These are phyloP conservation scores for Hippophae rhamnoides DNA, from an alignment of 306 rosid genomes.

Conservation along the genomic window DNA sequence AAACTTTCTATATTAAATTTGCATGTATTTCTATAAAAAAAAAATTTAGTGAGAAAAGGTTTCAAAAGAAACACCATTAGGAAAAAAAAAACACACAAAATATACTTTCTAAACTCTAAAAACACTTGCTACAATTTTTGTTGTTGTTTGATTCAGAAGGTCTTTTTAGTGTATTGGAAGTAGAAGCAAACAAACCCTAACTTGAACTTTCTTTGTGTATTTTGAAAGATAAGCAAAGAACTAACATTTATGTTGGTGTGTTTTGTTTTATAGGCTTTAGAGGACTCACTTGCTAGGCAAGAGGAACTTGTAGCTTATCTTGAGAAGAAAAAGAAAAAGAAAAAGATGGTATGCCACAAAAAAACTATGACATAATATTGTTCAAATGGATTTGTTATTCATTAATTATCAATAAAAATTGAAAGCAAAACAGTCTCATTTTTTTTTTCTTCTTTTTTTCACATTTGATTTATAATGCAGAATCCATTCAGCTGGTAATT, in stretches of 20 bases:
- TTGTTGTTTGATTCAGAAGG: not conserved
- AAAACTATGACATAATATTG: not conserved
- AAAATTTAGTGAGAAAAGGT: too few species aligned
- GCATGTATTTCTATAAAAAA: too few species aligned
- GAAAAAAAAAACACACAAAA: too few species aligned
- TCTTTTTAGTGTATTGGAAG: too few species aligned
- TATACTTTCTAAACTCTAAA: too few species aligned
- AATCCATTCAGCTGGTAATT: slow-evolving; percentile 35
- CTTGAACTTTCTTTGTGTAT: too few species aligned
- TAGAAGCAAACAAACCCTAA: too few species aligned
- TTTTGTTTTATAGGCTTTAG: slow-evolving; percentile 45
- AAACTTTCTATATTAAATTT: too few species aligned
- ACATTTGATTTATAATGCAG: slow-evolving; percentile 31
- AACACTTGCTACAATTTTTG: too few species aligned
- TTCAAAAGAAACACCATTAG: too few species aligned
- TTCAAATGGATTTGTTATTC: not conserved
- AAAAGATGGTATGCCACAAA: slow-evolving; percentile 36
- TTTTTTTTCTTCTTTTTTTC: not conserved
- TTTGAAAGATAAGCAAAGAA: too few species aligned
- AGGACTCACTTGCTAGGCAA: slow-evolving; percentile 51
- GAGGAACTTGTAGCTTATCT: slow-evolving; percentile 57
- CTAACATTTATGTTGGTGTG: not conserved
- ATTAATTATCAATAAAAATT: not conserved
- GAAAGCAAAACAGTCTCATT: not conserved
- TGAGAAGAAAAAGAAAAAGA: slow-evolving; percentile 54